Percentiles rank a stretch among this genome's conserved stretches.
phyloP scores from a whole-genome alignment of 1,284 basidiomycete species.

The Gymnopus androsaceus region DNA sequence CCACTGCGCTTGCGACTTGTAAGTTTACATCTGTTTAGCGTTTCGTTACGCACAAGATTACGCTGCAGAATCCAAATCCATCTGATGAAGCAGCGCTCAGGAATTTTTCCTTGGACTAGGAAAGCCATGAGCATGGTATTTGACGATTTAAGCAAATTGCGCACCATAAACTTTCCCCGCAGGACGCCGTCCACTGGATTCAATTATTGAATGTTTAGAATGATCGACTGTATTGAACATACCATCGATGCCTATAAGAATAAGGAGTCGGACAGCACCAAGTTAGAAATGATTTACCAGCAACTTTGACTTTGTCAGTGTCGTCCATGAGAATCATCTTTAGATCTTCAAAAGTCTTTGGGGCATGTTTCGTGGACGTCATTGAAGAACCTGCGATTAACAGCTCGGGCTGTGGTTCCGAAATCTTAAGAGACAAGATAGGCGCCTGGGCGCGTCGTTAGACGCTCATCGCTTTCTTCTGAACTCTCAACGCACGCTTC shows the following conservation, averaged over 20 bases:
- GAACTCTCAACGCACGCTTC: neutral
- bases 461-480: neutral
- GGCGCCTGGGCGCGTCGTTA: neutral
- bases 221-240: slow-evolving; percentile 25
- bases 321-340: slow-evolving; percentile 59
- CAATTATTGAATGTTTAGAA: slow-evolving; percentile 9
- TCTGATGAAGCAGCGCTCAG: slow-evolving; percentile 79
- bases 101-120: slow-evolving; percentile 88
- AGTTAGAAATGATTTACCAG: slow-evolving; percentile 53
- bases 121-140: neutral
- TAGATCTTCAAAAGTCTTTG: slow-evolving; percentile 62
- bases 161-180: slow-evolving; percentile 90
- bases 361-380: slow-evolving; percentile 41
- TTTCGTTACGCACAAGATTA: slow-evolving; percentile 68
- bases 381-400: slow-evolving; percentile 21
- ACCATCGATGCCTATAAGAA: slow-evolving; percentile 66
- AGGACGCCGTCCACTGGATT: slow-evolving; percentile 85
- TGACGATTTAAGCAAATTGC: slow-evolving; percentile 15
- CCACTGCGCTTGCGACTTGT: slow-evolving; percentile 47
- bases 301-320: slow-evolving; percentile 91
- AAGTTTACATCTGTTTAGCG: slow-evolving; percentile 2
- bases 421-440: neutral
- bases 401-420: no score
- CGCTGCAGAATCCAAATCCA: slow-evolving; percentile 91
- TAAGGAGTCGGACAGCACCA: neutral